These are phyloP conservation scores for Takashimella koratensis DNA, from an alignment of 1,284 basidiomycete species.

Conservation along the genomic window DNA sequence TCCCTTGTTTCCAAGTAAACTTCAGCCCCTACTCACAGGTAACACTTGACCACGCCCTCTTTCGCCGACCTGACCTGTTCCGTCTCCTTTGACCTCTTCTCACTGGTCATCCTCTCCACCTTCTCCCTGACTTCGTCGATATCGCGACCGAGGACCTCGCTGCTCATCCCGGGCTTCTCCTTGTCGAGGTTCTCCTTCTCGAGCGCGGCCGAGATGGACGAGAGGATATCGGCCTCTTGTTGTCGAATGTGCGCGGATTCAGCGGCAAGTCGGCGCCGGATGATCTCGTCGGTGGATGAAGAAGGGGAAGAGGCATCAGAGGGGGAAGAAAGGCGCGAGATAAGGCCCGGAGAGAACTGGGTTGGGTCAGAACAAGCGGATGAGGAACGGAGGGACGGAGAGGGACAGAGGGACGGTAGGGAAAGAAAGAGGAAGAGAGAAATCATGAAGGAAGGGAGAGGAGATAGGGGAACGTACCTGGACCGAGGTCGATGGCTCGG, in stretches of 20 bases:
- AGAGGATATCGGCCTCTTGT: constrained; percentile 47
- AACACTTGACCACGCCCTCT: constrained; percentile 45
- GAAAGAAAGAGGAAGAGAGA: neutral
- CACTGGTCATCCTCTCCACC: constrained; percentile 41
- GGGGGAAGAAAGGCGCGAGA: constrained; percentile 38
- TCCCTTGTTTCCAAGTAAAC: neutral
- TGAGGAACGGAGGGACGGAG: neutral
- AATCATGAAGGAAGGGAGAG: no score
- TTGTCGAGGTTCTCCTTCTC: constrained; percentile 51
- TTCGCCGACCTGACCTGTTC: constrained; percentile 33
- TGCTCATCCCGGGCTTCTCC: constrained; percentile 46
- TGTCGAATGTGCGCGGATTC: constrained; percentile 43
- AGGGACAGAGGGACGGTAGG: neutral
- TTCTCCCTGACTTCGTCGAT: constrained; percentile 50
- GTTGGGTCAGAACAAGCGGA: neutral
- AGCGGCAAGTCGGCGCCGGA: constrained; percentile 41
- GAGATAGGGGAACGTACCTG: constrained; percentile 28
- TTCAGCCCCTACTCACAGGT: constrained; percentile 37
- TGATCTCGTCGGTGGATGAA: constrained; percentile 36
- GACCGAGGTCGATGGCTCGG: constrained; percentile 40
- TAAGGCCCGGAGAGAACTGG: constrained; percentile 46
- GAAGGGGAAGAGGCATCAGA: constrained; percentile 14
- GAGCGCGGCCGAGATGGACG: constrained; percentile 41
- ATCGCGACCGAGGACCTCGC: constrained; percentile 45
- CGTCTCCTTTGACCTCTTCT: constrained; percentile 32